Evolutionary conservation across 495 filamentous ascomycete genomes (phyloP), one percentile per base, ranked within the genome.

Genomic region (Extremus antarcticus): DNA sequence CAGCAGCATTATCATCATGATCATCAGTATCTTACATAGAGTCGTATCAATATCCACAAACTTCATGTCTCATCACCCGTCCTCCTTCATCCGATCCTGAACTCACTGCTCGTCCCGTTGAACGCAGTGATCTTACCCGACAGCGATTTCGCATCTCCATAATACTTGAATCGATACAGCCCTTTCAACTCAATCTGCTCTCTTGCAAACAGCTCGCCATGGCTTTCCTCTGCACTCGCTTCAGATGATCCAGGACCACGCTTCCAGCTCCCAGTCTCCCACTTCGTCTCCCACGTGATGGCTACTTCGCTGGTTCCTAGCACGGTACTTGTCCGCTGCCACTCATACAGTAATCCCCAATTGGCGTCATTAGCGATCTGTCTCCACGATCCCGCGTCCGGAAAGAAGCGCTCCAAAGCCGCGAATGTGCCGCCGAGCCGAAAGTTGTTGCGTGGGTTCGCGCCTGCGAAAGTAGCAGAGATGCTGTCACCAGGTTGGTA

Each of bases 361-460:
- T 95, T 90, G 16, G 63, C 70, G 65, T 95, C 89, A 57, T 83
- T 78, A 25, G 84, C 78, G 15, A 94, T 78, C 39, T 64, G 71
- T 47, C 65, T 66, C 91, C 90, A 97, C 2, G 51, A 58, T 24
- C 39, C 43, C 2, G 68, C 68, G 8, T 64, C 71, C 2, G 68
- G 57, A n/a, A 77, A 71, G 21, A 81, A 65, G 53, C 71, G 75
- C 73, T 97, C 89, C 2, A 96, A 82, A 1, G 84, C 82, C 8
- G 84, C 87, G 63, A 82, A 95, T 7, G 85, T 95, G 9, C 76
- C 78, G 62, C 87, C 90, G 13, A 86, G 78, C 20, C 80, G 79
- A 25, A 96, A 77, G 55, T 94, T 82, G 61, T 98, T 96, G 35
- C 91, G 75, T 19, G 91, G 91, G 58, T 95, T 96, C 2, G 90